Percentiles rank a stretch among this genome's conserved stretches.
These are phyloP conservation scores for Cytidiella melzeri DNA, from an alignment of 768 basidiomycete species.

Conservation along the genomic window DNA sequence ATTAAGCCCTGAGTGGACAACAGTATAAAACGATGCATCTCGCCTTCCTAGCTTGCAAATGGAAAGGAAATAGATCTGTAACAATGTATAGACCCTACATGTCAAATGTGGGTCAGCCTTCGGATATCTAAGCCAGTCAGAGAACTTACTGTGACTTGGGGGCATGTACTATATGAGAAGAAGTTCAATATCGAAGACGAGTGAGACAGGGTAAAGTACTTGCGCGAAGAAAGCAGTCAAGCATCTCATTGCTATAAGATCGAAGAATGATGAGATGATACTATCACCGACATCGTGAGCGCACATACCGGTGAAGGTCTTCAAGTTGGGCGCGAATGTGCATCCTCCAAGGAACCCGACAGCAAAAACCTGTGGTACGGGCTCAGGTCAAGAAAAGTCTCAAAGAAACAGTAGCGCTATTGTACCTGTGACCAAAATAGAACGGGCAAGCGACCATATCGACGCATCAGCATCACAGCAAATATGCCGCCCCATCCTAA, in stretches of 20 bases:
- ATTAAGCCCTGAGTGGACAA: background rate
- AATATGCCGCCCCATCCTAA: slow-evolving; percentile 56
- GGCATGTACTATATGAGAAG: slow-evolving; percentile 35
- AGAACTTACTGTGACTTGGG: slow-evolving; percentile 46
- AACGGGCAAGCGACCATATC: slow-evolving; percentile 57
- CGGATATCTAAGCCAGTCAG: background rate
- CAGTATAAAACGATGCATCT: slow-evolving; percentile 21
- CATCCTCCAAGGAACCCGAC: slow-evolving; percentile 53
- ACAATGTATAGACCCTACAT: slow-evolving; percentile 51
- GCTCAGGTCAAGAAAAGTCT: background rate
- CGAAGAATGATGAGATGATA: slow-evolving; percentile 1
- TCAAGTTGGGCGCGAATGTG: slow-evolving; percentile 51
- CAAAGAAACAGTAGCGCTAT: background rate
- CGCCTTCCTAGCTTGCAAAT: slow-evolving; percentile 60
- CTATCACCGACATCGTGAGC: background rate
- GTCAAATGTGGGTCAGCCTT: background rate
- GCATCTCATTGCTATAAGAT: slow-evolving; percentile 47
- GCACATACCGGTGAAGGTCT: slow-evolving; percentile 46
- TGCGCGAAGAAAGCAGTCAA: slow-evolving; percentile 53
- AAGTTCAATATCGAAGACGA: too few relatives aligned
- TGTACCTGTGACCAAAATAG: slow-evolving; percentile 66
- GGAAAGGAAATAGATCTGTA: slow-evolving; percentile 63
- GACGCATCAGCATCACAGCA: slow-evolving; percentile 59
- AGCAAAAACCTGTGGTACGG: slow-evolving; percentile 40
- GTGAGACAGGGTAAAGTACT: too few relatives aligned